These are phyloP conservation scores for Gossypium turneri DNA, from an alignment of 345 rosid genomes.

Conservation along the genomic window DNA sequence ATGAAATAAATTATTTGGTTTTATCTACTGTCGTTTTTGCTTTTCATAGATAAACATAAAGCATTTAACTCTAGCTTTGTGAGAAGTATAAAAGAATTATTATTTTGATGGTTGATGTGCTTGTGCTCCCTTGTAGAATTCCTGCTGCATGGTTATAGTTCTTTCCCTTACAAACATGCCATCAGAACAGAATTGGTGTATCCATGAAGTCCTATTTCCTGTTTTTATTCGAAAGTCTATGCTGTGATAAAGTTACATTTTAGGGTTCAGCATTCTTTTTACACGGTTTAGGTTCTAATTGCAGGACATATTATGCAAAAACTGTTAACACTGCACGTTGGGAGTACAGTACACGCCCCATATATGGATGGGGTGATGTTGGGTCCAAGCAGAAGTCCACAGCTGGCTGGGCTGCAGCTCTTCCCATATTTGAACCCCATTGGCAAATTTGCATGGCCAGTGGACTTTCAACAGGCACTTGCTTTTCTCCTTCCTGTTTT, in stretches of 20 bases:
- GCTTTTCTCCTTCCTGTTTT: constrained; percentile 21
- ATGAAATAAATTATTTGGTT: neutral
- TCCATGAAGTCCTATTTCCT: neutral
- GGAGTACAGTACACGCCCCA: constrained; percentile 90
- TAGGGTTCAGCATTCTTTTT: constrained; percentile 8
- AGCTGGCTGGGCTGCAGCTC: constrained; percentile 95
- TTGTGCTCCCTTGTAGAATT: neutral
- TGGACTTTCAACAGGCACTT: constrained; percentile 89
- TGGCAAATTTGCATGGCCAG: constrained; percentile 99
- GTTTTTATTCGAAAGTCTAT: neutral
- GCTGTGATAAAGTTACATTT: neutral
- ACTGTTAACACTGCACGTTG: constrained; percentile 84
- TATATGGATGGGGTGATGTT: constrained; percentile 93
- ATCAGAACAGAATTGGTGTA: neutral
- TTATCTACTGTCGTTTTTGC: neutral
- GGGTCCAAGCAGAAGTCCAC: constrained; percentile 76
- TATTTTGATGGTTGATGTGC: constrained; percentile 1
- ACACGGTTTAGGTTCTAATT: constrained; percentile 23
- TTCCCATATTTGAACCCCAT: constrained; percentile 96
- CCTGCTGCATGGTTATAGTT: neutral
- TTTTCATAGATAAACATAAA: neutral
- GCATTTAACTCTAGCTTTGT: neutral
- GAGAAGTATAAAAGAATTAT: neutral
- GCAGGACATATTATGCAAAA: constrained; percentile 64
- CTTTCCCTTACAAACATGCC: neutral